Base-by-base conservation (phyloP, 108 stramenopile species). In the Skeletonema costatum region DNA sequence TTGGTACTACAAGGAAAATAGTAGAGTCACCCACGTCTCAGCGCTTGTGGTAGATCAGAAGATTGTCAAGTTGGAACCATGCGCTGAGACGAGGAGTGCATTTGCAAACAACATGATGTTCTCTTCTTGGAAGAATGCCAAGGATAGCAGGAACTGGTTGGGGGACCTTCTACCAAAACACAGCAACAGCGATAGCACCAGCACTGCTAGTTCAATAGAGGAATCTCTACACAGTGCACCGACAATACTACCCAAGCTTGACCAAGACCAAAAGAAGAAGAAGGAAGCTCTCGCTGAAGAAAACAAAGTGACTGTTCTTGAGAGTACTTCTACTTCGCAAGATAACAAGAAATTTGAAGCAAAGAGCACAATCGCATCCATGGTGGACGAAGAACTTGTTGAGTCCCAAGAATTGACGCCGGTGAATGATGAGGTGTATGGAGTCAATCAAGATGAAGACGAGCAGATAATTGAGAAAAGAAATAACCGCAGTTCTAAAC, bases 21-120 rank as follows among this genome's bases (percentile, higher is more conserved):
- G 65, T 33, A 66, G 53, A 33, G 74, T 74, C n/a, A 66, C 65
- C 16, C 74, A 74, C 56, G 53, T 74, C 1, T 14, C 46, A 7
- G 74, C 62, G 19, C 53, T 74, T 64, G 74, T 74, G 16, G 38
- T 39, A 13, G 68, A 69, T 16, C 38, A 30, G 12, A 66, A 74
- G 65, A 74, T 74, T 66, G 46, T 74, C 17, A 74, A 74, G 38
- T 4, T 74, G 14, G 74, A 74, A 30, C 53, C 74, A 13, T 74
- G 74, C 59, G 12, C 5, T 17, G 74, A 74, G 32, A 74, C 74
- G 17, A 74, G 56, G 44, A 41, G 74, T 32, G 74, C 36, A 48
- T 66, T 74, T 66, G 64, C 74, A 8, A 74, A 74, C 16, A 21
- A 25, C 25, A 21, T 56, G 53, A 25, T 5, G 5, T 56, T 56